Base-by-base conservation (phyloP, 1,139 yeast species). In the Hyphopichia wangnamkhiaoensis region DNA sequence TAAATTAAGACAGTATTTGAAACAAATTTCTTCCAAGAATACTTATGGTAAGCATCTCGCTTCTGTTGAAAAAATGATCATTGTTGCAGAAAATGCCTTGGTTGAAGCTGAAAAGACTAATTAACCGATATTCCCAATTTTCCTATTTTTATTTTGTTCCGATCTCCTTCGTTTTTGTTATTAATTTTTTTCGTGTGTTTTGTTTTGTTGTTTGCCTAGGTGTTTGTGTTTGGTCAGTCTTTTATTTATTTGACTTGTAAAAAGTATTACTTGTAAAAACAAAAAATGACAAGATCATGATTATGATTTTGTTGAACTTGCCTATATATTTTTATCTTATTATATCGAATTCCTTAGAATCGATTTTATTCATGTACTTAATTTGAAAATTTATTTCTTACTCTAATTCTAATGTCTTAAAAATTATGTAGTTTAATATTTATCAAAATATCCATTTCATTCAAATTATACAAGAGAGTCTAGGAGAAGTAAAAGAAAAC, bases 1-100 rank as follows among this genome's bases (percentile, higher is more conserved):
- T 37, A 81, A 82, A 47, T 79, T 83, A 45, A 72, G 81, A 55
- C 80, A 80, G 40, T 82, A 81, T 53, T 68, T 81, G 58, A 78
- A 77, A 49, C 77, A 79, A 47, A 78, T 80, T 35, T 74, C 79
- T 15, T 60, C 69, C 35, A 78, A 75, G 55, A 74, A 76, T 37
- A 70, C 70, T 40, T 79, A 82, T 56, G 95, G 95, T 30, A 89
- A 90, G 65, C 96, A 89, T 58, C 70, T 89, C 51, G 95, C 93
- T 3, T 83, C 93, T 41, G 93, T 88, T 46, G 96, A 88, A 59
- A 84, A 86, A 61, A 74, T 88, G 69, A 81, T 80, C 43, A 70
- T 74, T 13, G 78, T 75, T 43, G 79, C 77, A 4, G 78, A 71
- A 46, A 70, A 74, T 16, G 76, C 77, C n/a, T 56, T 71, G 40